A percentile compares a stretch with the other conserved stretches of the same genome.
phyloP scores from a whole-genome alignment of 2,329 filamentous ascomycete genomes.

The Pseudohalonectria lignicola region DNA sequence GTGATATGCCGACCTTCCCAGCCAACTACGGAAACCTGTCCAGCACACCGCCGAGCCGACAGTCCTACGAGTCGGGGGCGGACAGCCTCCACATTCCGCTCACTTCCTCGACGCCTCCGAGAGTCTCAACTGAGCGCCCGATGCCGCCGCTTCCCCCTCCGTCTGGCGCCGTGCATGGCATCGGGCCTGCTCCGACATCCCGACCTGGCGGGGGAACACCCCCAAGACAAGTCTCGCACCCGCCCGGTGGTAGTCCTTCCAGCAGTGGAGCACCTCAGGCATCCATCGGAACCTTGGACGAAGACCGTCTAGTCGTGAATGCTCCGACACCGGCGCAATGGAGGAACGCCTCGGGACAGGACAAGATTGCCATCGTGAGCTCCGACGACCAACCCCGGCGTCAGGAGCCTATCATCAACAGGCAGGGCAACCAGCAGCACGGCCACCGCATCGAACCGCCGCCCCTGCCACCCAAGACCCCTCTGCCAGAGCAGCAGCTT shows the following conservation, averaged over 20 bases:
- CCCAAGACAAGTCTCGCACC: too few species aligned
- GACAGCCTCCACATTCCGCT: conserved; percentile 35
- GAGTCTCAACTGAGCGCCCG: conserved; percentile 29
- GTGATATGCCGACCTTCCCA: conserved; percentile 34
- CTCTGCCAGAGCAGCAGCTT: conserved; percentile 43
- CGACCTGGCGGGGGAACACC: too few species aligned
- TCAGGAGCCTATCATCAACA: conserved; percentile 15
- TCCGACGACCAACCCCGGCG: conserved; percentile 45
- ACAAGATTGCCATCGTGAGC: conserved; percentile 57
- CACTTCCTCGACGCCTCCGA: conserved; percentile 30
- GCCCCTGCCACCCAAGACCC: conserved; percentile 68
- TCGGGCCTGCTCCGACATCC: too few species aligned
- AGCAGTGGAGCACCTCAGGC: too few species aligned
- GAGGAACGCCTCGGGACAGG: conserved; percentile 44
- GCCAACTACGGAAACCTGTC: conserved; percentile 14
- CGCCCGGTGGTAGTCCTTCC: too few species aligned
- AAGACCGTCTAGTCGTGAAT: conserved; percentile 42
- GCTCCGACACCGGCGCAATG: conserved; percentile 50
- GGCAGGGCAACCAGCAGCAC: conserved; percentile 15
- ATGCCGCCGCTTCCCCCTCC: conserved; percentile 17
- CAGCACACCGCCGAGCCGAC: conserved; percentile 29
- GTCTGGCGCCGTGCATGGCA: too few species aligned
- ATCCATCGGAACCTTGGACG: conserved; percentile 6
- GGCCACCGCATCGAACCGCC: conserved; percentile 48
- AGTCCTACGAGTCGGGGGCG: conserved; percentile 45